Base-by-base conservation (phyloP, 2,329 filamentous ascomycete genomes). In the Xylariomycetidae sp. region DNA sequence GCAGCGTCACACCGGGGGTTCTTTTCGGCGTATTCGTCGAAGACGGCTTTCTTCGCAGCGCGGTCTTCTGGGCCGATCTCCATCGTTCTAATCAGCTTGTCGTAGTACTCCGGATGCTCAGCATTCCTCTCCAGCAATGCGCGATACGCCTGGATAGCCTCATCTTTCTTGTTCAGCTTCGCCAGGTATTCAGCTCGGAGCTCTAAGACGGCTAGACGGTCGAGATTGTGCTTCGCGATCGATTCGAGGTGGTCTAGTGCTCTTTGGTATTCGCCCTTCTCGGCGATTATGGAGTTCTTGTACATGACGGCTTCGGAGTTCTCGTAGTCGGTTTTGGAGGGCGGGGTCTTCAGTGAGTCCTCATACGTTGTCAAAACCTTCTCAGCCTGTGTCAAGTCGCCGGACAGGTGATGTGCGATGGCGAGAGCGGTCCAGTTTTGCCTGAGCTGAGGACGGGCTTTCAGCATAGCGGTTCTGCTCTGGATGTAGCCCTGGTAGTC, bases 391-490 rank as follows among this genome's bases (percentile, higher is more conserved):
- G 72, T 64, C 40, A 92, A 69, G 54, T 94, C 85, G 2, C 90
- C 92, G n/a, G 80, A 75, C 32, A 98, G 71, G 53, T 98, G 92
- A 57, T 95, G 79, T 22, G 90, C 92, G 37, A 96, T 84, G 25
- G 92, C 92, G 40, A 98, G 67, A n/a, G 87, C 92, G 4, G 92
- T 96, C 93, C 93, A 98, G 63, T 90, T 95, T 64, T 93, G 86
- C 47, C 93, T 76, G 40, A 92, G 55, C 44, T 81, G 77, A 2
- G 92, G 85, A 38, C 85, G 79, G 27, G 85, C 79, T 58, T 92
- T 82, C 45, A 98, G 72, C 82, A 98, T 96, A 35, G 81, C 72
- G 42, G 76, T 82, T 48, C 92, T 77, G 63, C 87, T 96, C 60
- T 90, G 82, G 45, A 95, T 78, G 57, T 96, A 96, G 33, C 92